Percentiles rank a stretch among this genome's conserved stretches.
phyloP scores from a whole-genome alignment of 2,329 filamentous ascomycete species.

The Venturia pyrina region DNA sequence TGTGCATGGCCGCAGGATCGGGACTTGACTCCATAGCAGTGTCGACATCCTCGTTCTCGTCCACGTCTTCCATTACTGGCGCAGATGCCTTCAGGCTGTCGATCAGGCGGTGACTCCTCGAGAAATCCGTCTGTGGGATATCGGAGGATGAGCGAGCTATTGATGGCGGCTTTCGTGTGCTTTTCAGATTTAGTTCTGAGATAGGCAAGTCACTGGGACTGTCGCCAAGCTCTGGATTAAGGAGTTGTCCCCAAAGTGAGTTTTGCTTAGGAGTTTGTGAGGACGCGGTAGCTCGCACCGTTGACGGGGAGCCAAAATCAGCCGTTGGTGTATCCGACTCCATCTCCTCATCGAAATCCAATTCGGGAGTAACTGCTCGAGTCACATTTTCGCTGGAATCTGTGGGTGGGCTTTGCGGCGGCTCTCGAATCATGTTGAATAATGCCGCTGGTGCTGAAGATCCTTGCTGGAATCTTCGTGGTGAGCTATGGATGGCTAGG shows the following conservation, averaged over 20 bases:
- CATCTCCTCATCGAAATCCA: conserved; percentile 13
- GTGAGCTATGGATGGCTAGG: not conserved
- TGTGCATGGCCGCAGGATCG: not conserved
- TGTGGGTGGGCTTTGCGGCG: conserved; percentile 17
- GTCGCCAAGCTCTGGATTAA: not conserved
- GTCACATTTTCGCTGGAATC: conserved; percentile 28
- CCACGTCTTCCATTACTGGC: conserved; percentile 12
- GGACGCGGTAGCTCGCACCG: conserved; percentile 12
- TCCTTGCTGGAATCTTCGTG: not conserved
- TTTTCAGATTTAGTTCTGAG: conserved; percentile 1
- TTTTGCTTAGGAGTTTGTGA: conserved; percentile 28
- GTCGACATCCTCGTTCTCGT: conserved; percentile 17
- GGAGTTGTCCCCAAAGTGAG: conserved; percentile 19
- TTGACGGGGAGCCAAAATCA: not conserved
- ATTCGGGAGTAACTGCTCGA: conserved; percentile 18
- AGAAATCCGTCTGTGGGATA: not conserved
- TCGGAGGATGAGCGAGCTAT: conserved; percentile 12
- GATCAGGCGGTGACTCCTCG: conserved; percentile 8
- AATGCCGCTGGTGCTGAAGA: conserved; percentile 5
- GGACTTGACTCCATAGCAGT: not conserved
- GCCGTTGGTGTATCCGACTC: not conserved
- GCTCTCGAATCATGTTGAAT: conserved; percentile 7
- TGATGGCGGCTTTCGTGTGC: not conserved
- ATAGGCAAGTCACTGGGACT: conserved; percentile 11
- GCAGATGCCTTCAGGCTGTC: conserved; percentile 12